These are phyloP conservation scores for Chondrus crispus DNA, from an alignment of 23 red algal genomes.

Conservation along the genomic window DNA sequence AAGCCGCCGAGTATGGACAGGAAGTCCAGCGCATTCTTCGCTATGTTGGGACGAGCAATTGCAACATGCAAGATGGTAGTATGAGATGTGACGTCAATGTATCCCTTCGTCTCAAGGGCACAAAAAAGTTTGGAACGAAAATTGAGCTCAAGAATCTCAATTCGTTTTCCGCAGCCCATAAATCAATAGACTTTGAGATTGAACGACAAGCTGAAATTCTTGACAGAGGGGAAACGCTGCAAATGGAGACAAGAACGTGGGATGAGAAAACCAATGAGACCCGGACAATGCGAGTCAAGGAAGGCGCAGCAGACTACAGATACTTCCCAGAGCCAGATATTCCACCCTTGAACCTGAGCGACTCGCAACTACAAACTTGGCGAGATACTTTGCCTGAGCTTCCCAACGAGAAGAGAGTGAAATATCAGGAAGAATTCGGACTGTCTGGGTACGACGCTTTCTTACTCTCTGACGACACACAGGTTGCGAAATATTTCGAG, in stretches of 20 bases:
- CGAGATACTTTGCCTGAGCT: conserved; percentile 72
- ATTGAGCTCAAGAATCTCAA: conserved; percentile 98
- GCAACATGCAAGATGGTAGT: conserved; percentile 98
- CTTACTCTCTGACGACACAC: conserved; percentile 60
- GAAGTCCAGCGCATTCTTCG: conserved; percentile 87
- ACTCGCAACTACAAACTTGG: conserved; percentile 42
- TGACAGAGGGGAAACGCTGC: conserved; percentile 26
- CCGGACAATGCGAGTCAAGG: conserved; percentile 80
- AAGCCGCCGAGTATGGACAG: conserved; percentile 90
- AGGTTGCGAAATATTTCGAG: conserved; percentile 75
- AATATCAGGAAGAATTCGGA: conserved; percentile 62
- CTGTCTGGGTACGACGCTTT: conserved; percentile 84
- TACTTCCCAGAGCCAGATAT: conserved; percentile 99
- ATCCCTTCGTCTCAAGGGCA: conserved; percentile 67
- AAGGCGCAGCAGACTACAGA: conserved; percentile 87
- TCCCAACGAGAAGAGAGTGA: conserved; percentile 74
- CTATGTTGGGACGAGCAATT: conserved; percentile 74
- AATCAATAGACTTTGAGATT: conserved; percentile 91
- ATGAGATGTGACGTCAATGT: conserved; percentile 94
- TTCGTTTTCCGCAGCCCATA: conserved; percentile 80
- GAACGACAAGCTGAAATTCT: conserved; percentile 77
- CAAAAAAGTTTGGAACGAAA: conserved; percentile 70
- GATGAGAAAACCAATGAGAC: conserved; percentile 84
- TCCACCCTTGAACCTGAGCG: conserved; percentile 60
- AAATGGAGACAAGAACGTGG: conserved; percentile 88